Evolutionary conservation across 139 green algal genomes (phyloP).

Genomic region (Chlorella sp.): DNA sequence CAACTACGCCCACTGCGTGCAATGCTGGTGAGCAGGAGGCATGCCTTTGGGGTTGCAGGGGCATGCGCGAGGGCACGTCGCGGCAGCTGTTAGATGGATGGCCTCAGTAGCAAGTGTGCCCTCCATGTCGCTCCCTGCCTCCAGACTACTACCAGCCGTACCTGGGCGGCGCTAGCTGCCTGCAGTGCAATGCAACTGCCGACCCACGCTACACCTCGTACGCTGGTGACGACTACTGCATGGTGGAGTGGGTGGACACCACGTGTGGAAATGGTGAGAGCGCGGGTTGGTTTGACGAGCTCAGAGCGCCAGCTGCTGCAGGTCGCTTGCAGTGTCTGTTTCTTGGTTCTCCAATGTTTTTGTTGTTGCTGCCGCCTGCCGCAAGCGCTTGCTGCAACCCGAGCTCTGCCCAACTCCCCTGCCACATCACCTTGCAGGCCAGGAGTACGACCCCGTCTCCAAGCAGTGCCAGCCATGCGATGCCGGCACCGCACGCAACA

Average conservation of each 20-base stretch:
- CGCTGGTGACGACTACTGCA: conserved; percentile 18
- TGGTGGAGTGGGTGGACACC: background rate
- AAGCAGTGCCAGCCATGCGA: too few relatives aligned
- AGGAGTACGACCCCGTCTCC: background rate
- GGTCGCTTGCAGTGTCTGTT: too few relatives aligned
- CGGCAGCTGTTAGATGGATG: too few relatives aligned
- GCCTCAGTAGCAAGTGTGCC: background rate
- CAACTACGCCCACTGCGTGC: background rate
- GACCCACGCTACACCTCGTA: background rate
- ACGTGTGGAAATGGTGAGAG: background rate
- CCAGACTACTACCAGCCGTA: conserved; percentile 31
- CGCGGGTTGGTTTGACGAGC: too few relatives aligned
- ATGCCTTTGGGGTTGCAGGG: too few relatives aligned
- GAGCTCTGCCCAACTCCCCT: too few relatives aligned
- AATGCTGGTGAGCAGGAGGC: background rate
- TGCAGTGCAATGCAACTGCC: background rate
- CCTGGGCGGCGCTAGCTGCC: background rate
- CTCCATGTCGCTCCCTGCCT: background rate
- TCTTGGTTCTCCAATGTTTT: too few relatives aligned
- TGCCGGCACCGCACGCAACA: too few relatives aligned
- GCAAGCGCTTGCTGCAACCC: too few relatives aligned
- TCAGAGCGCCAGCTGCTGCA: background rate
- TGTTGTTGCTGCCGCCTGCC: too few relatives aligned
- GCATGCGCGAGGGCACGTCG: too few relatives aligned
- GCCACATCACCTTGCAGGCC: background rate